phyloP scores from a whole-genome alignment of 2,329 filamentous ascomycete species.

The Fusarium compactum region DNA sequence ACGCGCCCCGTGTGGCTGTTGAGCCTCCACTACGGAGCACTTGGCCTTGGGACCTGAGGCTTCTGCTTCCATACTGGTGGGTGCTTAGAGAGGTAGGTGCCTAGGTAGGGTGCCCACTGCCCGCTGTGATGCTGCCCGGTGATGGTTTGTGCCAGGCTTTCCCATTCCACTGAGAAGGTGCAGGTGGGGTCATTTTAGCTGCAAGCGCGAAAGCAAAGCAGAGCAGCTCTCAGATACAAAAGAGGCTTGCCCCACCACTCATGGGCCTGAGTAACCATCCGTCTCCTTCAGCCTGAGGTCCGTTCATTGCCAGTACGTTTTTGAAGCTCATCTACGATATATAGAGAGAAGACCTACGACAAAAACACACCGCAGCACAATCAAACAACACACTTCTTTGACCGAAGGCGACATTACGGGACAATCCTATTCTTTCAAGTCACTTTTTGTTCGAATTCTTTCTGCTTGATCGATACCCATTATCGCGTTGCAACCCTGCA shows the following conservation, averaged over 20 bases:
- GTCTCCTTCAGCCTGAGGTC: constrained; percentile 34
- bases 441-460: neutral
- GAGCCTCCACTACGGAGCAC: neutral
- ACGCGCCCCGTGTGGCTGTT: constrained; percentile 31
- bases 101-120: neutral
- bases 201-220: constrained; percentile 30
- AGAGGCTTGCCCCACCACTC: constrained; percentile 50
- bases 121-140: neutral
- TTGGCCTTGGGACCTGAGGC: constrained; percentile 24
- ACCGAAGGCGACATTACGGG: neutral
- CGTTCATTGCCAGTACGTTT: neutral
- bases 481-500: constrained; percentile 25
- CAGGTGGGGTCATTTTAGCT: constrained; percentile 25
- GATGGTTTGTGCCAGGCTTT: neutral
- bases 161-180: constrained; percentile 18
- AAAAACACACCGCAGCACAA: constrained; percentile 14
- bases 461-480: constrained; percentile 1
- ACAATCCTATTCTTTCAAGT: neutral
- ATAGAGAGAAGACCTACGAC: constrained; percentile 12
- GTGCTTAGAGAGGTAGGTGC: neutral
- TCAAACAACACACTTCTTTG: constrained; percentile 2
- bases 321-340: constrained; percentile 27
- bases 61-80: constrained; percentile 3
- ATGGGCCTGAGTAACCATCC: constrained; percentile 45
- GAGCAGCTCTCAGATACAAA: constrained; percentile 44